Base-by-base conservation (phyloP, 768 basidiomycete species). In the Gymnopilus junonius region DNA sequence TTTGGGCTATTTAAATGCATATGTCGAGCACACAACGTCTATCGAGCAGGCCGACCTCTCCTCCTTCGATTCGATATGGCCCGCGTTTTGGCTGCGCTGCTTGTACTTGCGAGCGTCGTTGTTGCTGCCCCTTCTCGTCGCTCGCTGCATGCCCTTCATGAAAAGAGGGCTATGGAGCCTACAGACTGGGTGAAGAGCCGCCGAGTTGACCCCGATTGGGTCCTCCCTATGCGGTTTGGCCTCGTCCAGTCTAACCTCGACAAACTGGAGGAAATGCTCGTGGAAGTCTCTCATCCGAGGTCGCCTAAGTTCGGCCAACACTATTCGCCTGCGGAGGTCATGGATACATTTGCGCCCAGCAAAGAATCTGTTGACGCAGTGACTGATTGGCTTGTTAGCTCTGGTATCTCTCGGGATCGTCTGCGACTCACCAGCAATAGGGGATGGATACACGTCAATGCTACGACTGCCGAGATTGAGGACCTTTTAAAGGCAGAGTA, bases 261-360 rank as follows among this genome's bases (percentile, higher is more conserved):
- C 51, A 73, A 72, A 12, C 69, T 87, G 50, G 82, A 83, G 66
- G 77, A 76, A 2, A 75, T 80, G 62, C 77, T 87, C 32, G 71
- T 77, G 62, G 76, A 77, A 27, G 80, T 85, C 29, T 82, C 85
- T 4, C 78, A 83, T 53, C 84, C 85, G 4, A 76, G 78, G 11
- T 85, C 84, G 1, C 75, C 75, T 2, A 76, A 73, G 63, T 87
- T 83, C 65, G 82, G 83, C 21, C 72, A 81, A 60, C 85, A 86
- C 65, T 84, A 80, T 78, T 71, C 77, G 6, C 71, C 83, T 6
- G 75, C 71, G 2, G 68, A 81, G 56, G 76, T 86, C 46, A 74
- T 78, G 5, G 73, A 79, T 2, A 65, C 65, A 3, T 71, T 71
- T 55, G 61, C 65, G 11, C 68, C 70, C 2, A 68, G 60, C 54